Conservation (phyloP, 352 stramenopile genomes). For the Phytophthora multivora region DNA sequence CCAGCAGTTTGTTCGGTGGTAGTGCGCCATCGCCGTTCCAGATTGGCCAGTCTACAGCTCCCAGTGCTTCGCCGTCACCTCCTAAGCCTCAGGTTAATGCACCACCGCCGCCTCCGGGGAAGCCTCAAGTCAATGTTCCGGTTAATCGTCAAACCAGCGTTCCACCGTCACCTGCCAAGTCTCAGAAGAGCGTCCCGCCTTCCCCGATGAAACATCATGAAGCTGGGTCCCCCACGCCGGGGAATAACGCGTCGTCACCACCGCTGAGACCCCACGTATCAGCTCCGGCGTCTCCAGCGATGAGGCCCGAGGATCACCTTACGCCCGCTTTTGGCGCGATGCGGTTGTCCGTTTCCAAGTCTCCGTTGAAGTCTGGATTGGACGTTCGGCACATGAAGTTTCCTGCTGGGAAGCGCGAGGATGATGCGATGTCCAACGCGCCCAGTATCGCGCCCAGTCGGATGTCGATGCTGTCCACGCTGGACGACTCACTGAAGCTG, state of each 20-base stretch:
- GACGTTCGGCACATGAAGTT: slow-evolving; percentile 35
- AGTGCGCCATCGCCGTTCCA: slow-evolving; percentile 12
- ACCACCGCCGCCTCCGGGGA: slow-evolving; percentile 8
- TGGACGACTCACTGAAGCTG: slow-evolving; percentile 68
- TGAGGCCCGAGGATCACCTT: slow-evolving; percentile 24
- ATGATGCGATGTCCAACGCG: slow-evolving; percentile 36
- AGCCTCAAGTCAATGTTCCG: not conserved
- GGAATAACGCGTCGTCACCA: slow-evolving; percentile 15
- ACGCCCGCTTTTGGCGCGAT: slow-evolving; percentile 21
- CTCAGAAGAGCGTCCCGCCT: not conserved
- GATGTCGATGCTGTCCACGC: slow-evolving; percentile 48
- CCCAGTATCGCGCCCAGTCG: slow-evolving; percentile 38
- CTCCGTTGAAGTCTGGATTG: slow-evolving; percentile 22
- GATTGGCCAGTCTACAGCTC: not conserved
- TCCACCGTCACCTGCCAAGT: slow-evolving; percentile 8
- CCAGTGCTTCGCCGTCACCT: not conserved
- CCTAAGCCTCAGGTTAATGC: slow-evolving; percentile 5
- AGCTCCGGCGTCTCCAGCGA: slow-evolving; percentile 21
- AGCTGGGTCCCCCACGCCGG: not conserved
- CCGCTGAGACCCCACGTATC: slow-evolving; percentile 14
- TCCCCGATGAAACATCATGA: slow-evolving; percentile 16
- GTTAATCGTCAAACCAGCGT: slow-evolving; percentile 4
- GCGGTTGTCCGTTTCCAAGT: slow-evolving; percentile 29
- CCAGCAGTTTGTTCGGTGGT: slow-evolving; percentile 45
- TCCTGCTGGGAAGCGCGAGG: slow-evolving; percentile 29